Evolutionary conservation across 2,329 filamentous ascomycete genomes (phyloP).

Genomic region (Zymoseptoria brevis): DNA sequence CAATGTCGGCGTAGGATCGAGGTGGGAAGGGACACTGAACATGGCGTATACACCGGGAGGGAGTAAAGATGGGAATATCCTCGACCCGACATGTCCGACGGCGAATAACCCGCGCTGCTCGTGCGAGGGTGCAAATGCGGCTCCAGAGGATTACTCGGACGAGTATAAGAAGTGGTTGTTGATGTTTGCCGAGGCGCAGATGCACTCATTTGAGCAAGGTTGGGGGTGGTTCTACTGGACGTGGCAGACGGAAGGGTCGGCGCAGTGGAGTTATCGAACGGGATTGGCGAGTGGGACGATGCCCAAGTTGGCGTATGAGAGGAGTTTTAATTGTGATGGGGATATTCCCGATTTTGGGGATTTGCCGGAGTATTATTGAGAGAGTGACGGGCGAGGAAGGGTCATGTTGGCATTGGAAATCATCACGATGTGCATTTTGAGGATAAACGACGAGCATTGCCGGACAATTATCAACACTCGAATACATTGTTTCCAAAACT

Average conservation of each 20-base stretch:
- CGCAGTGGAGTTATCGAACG: conserved; percentile 87
- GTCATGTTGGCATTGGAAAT: not conserved
- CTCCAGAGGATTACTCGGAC: conserved; percentile 57
- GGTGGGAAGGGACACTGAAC: conserved; percentile 83
- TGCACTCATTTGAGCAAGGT: conserved; percentile 84
- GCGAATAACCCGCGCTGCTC: conserved; percentile 55
- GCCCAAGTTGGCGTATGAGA: conserved; percentile 46
- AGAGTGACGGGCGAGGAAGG: not conserved
- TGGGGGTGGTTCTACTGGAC: conserved; percentile 99
- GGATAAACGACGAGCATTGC: not conserved
- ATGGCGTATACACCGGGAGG: conserved; percentile 42
- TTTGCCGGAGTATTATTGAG: conserved; percentile 40
- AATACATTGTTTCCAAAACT: not conserved
- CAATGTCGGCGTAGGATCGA: conserved; percentile 77
- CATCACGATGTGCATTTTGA: not conserved
- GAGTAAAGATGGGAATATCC: conserved; percentile 52
- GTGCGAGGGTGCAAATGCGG: conserved; percentile 69
- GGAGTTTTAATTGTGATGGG: conserved; percentile 36
- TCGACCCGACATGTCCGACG: conserved; percentile 67
- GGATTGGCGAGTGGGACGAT: conserved; percentile 71
- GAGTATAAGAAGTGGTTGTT: conserved; percentile 78
- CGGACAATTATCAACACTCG: not conserved
- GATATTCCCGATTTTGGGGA: conserved; percentile 36
- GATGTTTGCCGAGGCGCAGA: conserved; percentile 92
- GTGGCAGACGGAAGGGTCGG: conserved; percentile 78